Percentiles rank a stretch among this genome's conserved stretches.
phyloP scores from a whole-genome alignment of 176 grass and related monocot species.

The Poa annua region DNA sequence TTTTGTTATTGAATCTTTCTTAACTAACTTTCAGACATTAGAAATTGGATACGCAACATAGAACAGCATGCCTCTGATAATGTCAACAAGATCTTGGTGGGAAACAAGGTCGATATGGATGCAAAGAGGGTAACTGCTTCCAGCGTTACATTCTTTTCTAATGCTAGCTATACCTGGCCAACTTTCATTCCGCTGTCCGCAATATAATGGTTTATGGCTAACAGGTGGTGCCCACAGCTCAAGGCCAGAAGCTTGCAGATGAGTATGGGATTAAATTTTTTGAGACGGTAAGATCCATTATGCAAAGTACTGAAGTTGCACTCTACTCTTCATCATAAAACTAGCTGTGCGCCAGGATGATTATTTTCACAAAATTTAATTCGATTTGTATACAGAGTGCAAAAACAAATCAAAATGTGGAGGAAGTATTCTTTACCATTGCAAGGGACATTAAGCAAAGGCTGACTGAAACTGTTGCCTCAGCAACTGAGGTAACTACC shows the following conservation, averaged over 20 bases:
- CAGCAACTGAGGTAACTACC: slow-evolving; percentile 61
- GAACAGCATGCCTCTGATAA: slow-evolving; percentile 95
- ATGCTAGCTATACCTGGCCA: not conserved
- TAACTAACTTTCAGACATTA: slow-evolving; percentile 70
- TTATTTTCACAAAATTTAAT: not conserved
- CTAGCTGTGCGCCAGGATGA: slow-evolving; percentile 23
- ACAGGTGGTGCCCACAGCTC: slow-evolving; percentile 80
- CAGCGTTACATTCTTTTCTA: not conserved
- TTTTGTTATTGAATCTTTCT: slow-evolving; percentile 18
- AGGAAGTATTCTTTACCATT: slow-evolving; percentile 87
- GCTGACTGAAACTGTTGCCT: slow-evolving; percentile 67
- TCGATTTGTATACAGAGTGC: slow-evolving; percentile 63
- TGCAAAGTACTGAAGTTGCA: slow-evolving; percentile 15
- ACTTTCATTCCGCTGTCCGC: slow-evolving; percentile 12
- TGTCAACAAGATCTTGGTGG: slow-evolving; percentile 92
- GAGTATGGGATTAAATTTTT: slow-evolving; percentile 93
- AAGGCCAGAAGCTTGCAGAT: slow-evolving; percentile 86
- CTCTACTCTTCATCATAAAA: not conserved
- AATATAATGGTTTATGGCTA: not conserved
- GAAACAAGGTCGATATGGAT: slow-evolving; percentile 98
- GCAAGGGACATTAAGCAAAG: slow-evolving; percentile 89
- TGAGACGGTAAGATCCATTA: slow-evolving; percentile 69
- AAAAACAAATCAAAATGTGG: slow-evolving; percentile 90
- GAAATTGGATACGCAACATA: slow-evolving; percentile 95
- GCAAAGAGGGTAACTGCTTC: slow-evolving; percentile 67